Evolutionary conservation across 371 early-diverging fungal genomes (phyloP), one percentile per base, ranked within the genome.

Genomic region (Synchytrium microbalum): DNA sequence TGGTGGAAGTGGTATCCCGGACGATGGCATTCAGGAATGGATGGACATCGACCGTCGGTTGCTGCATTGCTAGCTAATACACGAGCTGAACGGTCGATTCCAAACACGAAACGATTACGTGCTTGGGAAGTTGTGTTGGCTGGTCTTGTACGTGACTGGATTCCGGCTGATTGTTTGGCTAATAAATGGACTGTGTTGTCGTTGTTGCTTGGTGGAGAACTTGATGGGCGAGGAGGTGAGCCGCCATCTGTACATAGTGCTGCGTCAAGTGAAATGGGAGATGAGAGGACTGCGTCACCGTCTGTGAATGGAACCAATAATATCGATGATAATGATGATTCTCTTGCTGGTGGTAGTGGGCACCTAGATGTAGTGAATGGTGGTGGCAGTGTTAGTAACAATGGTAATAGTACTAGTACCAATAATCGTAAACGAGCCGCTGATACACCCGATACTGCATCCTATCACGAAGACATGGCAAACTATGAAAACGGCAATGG

Each of bases 201-300:
- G 28, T 75, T 88, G 55, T 84, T 92, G 32, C 74, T 92, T 58
- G 89, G 89, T 28, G 76, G 88, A 59, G 86, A 84, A 38, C 72
- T 87, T 58, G 89, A 87, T 72, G 75, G 86, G 31, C 89, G 88
- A 71, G 85, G 86, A 60, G 88, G 87, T 54, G 84, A 86, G 69
- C 85, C 86, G 61, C 77, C 90, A 78, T 79, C 83, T 72, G 86
- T 87, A 74, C 87, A 86, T 74, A 90, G 89, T 68, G 74, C 75
- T 61, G 87, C 84, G 72, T 65, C 72, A 56, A 51, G 23, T 26
- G 79, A 75, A 32, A 79, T 80, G 80, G 68, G 32, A 13, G 30
- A 55, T 24, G 66, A 60, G 28, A 5, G 13, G 24, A 24, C 24
- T 8, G 5, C 8, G 5, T 19, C 19, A 13, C 29, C 29, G 10